Conservation (phyloP, 164 flowering plant genomes). For the Pachysandra terminalis region DNA sequence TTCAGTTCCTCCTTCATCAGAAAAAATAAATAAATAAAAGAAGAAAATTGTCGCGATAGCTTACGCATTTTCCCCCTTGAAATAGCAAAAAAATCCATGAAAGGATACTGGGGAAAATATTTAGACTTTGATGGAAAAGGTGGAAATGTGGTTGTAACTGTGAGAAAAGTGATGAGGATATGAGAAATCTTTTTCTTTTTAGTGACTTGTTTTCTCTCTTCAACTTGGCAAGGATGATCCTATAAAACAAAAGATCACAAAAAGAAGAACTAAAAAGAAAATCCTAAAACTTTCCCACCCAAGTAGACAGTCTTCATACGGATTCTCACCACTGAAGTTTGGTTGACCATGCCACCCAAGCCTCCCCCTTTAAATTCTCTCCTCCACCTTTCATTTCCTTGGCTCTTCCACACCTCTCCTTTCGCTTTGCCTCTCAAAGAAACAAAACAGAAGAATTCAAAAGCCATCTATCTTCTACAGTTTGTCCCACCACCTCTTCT, state of each 20-base stretch:
- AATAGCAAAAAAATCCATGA: neutral
- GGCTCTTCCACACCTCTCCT: conserved; percentile 31
- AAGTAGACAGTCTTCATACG: conserved; percentile 39
- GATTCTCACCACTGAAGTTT: conserved; percentile 26
- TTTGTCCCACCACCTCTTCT: conserved; percentile 17
- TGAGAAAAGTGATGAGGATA: neutral
- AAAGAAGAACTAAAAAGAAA: conserved; percentile 7
- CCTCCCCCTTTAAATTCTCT: conserved; percentile 51
- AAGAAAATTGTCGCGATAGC: too few species aligned
- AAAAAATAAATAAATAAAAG: too few species aligned
- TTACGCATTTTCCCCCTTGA: conserved; percentile 1
- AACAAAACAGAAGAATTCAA: conserved; percentile 8
- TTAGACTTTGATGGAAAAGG: conserved; percentile 12
- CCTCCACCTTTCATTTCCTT: conserved; percentile 29
- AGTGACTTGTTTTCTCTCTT: too few species aligned
- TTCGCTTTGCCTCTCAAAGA: conserved; percentile 23
- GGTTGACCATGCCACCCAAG: conserved; percentile 48
- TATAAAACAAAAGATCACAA: conserved; percentile 12
- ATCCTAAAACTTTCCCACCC: conserved; percentile 14
- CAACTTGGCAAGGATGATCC: conserved; percentile 12
- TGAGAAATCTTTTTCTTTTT: neutral
- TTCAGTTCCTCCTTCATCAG: too few species aligned
- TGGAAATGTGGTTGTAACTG: conserved; percentile 14
- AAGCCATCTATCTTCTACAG: neutral
- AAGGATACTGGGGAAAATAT: conserved; percentile 1